phyloP scores from a whole-genome alignment of 495 filamentous ascomycete species.

The Opeltia flavorubescens region DNA sequence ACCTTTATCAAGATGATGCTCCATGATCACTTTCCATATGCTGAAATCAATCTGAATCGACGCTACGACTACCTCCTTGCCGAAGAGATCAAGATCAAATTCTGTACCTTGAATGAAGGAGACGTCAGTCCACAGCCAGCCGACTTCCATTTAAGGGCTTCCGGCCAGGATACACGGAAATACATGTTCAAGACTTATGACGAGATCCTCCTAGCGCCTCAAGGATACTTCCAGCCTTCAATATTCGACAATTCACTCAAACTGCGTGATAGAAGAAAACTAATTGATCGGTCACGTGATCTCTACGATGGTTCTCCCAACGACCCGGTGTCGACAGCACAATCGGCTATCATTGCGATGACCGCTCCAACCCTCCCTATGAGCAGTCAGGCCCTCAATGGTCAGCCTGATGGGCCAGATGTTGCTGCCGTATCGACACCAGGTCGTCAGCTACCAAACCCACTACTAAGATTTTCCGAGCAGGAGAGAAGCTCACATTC shows the following conservation, averaged over 20 bases:
- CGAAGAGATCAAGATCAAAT: constrained; percentile 85
- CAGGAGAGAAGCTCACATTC: constrained; percentile 67
- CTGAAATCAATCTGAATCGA: constrained; percentile 78
- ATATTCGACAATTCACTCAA: constrained; percentile 75
- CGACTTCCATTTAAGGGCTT: constrained; percentile 79
- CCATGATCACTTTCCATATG: constrained; percentile 83
- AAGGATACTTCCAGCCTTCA: constrained; percentile 76
- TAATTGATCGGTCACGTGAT: constrained; percentile 77
- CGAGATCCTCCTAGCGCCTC: constrained; percentile 76
- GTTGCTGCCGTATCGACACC: constrained; percentile 3
- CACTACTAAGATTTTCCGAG: constrained; percentile 37
- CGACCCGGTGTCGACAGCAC: constrained; percentile 75
- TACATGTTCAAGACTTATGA: constrained; percentile 93
- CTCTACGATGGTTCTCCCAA: constrained; percentile 84
- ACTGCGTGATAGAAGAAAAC: constrained; percentile 56
- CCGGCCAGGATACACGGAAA: constrained; percentile 76
- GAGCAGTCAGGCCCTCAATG: constrained; percentile 10
- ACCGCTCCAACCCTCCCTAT: constrained; percentile 39
- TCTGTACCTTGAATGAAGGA: constrained; percentile 72
- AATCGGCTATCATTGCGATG: constrained; percentile 57
- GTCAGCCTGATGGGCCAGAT: neutral
- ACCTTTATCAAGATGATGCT: constrained; percentile 96
- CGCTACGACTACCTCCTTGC: constrained; percentile 87
- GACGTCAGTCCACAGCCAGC: constrained; percentile 67
- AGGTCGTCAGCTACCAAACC: constrained; percentile 16